These are phyloP conservation scores for Ilex paraguariensis DNA, from an alignment of 305 asterid genomes.

Conservation along the genomic window DNA sequence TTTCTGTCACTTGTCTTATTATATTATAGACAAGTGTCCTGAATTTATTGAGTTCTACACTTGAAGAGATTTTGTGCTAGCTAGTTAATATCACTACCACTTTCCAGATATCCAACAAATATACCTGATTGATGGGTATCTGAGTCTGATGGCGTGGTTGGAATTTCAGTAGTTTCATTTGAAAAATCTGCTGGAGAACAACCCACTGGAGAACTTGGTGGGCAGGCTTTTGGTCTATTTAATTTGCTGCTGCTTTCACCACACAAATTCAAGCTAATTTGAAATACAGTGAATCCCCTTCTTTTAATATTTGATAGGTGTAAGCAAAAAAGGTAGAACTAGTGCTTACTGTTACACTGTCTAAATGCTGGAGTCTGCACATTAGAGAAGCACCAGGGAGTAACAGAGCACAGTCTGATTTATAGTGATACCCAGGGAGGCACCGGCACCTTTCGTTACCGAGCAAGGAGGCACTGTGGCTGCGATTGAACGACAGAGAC, in stretches of 20 bases:
- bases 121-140: constrained; percentile 35
- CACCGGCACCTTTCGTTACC: constrained; percentile 40
- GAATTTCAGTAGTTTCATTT: constrained; percentile 25
- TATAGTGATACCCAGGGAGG: constrained; percentile 43
- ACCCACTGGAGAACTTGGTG: constrained; percentile 26
- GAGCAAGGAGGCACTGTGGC: constrained; percentile 66
- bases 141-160: constrained; percentile 28
- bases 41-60: too few species aligned
- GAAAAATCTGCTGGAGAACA: constrained; percentile 22
- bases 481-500: constrained; percentile 42
- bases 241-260: constrained; percentile 12
- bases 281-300: too few species aligned
- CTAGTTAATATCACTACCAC: too few species aligned
- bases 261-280: not conserved
- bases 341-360: constrained; percentile 51
- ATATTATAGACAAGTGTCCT: too few species aligned
- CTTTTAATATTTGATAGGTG: too few species aligned
- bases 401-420: constrained; percentile 67
- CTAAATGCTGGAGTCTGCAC: constrained; percentile 71
- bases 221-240: constrained; percentile 27
- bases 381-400: constrained; percentile 57
- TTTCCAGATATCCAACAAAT: not conserved
- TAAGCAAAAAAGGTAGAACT: not conserved
- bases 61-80: too few species aligned
- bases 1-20: too few species aligned